Evolutionary conservation across 2,329 filamentous ascomycete genomes (phyloP), one percentile per base, ranked within the genome.

Genomic region (Colletotrichum destructivum): DNA sequence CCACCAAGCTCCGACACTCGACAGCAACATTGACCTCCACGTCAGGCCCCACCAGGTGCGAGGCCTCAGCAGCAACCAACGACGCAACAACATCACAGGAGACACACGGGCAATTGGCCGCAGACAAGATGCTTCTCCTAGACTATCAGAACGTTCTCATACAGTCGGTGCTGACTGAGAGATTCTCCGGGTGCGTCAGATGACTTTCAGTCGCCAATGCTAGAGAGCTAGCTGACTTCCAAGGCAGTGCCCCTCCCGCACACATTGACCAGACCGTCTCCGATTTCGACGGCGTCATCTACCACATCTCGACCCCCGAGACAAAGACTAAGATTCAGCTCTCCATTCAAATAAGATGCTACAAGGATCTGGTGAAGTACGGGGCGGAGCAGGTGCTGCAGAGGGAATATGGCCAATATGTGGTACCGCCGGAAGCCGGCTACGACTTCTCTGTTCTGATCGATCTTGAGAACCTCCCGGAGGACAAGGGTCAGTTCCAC

Each of bases 81-180:
- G 55, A 73, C 70, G 38, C 52, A 69, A 62, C 64, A 60, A 65
- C 71, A 63, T 44, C 62, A 46, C 62, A 57, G 56, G 56, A 56
- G 60, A 63, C 62, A 38, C 11, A 63, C 51, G 31, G 42, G 68
- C 62, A 59, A 72, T 66, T 63, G 61, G 59, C 42, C 61, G n/a
- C 35, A 31, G 75, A 77, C 82, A 91, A 80, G 74, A 92, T 92
- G 96, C 91, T 99, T 86, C 92, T 99, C 78, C 92, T 99, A 82
- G 97, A 99, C 86, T 99, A 99, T 80, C 96, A 99, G 83, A 99
- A 99, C 84, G 94, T 97, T 62, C 90, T 99, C 81, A 97, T 99
- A 78, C 95, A 98, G 87, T 96, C 95, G 78, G 91, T 99, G 76
- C 90, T 99, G 76, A 97, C 92, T 77, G 97, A 99, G 87, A 90